phyloP scores from a whole-genome alignment of 805 yeast species.

The Hanseniaspora mollemarum region DNA sequence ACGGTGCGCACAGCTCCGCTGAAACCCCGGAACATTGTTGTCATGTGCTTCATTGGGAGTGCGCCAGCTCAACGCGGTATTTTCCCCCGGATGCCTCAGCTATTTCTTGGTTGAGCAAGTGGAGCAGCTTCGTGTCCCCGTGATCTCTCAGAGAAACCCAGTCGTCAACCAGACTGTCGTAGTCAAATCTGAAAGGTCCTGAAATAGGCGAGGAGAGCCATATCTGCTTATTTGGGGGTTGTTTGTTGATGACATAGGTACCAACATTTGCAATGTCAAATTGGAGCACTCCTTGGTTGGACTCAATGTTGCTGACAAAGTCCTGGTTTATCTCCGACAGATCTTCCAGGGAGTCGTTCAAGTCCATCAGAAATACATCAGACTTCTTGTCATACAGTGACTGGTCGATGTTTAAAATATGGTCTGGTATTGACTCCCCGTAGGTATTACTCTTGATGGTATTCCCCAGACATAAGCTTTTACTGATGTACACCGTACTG shows the following conservation, averaged over 20 bases:
- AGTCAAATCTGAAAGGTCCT: conserved; percentile 84
- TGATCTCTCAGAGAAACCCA: conserved; percentile 77
- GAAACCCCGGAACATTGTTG: no score
- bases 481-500: background rate
- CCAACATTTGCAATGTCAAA: conserved; percentile 61
- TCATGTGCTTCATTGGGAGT: no score
- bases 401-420: conserved; percentile 38
- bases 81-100: conserved; percentile 23
- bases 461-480: background rate
- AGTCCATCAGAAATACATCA: conserved; percentile 54
- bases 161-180: conserved; percentile 41
- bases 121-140: conserved; percentile 33
- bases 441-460: conserved; percentile 12
- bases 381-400: conserved; percentile 54
- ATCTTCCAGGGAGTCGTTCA: conserved; percentile 56
- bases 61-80: background rate
- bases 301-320: conserved; percentile 61
- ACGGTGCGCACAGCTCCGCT: no score
- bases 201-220: conserved; percentile 91
- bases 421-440: conserved; percentile 35
- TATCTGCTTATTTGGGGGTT: conserved; percentile 93
- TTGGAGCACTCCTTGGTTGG: conserved; percentile 70
- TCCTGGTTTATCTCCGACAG: conserved; percentile 52
- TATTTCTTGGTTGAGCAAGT: conserved; percentile 44
- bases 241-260: conserved; percentile 85